Evolutionary conservation across 495 filamentous ascomycete genomes (phyloP).

Genomic region (Penicillium dipodomyicola): DNA sequence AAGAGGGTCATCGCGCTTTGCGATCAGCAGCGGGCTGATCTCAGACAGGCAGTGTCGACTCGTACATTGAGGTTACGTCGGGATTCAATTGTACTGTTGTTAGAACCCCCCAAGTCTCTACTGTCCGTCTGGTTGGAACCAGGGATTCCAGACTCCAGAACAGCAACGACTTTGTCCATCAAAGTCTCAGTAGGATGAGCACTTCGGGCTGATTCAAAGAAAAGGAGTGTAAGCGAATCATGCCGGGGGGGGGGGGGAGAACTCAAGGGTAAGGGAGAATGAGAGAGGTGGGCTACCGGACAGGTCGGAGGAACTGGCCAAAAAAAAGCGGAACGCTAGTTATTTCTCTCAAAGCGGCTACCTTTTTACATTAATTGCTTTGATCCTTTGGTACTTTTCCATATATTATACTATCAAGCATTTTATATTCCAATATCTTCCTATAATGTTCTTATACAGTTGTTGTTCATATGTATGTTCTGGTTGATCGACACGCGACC

Average conservation of each 20-base stretch:
- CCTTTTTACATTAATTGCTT: not conserved
- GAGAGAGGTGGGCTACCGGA: conserved; percentile 15
- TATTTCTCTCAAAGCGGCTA: conserved; percentile 14
- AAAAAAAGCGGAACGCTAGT: conserved; percentile 9
- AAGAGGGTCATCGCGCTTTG: conserved; percentile 56
- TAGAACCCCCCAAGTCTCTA: conserved; percentile 6
- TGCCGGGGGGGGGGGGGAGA: conserved; percentile 3
- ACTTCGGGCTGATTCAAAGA: conserved; percentile 7
- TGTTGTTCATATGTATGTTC: not conserved
- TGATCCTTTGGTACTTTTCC: conserved; percentile 1
- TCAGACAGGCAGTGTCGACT: conserved; percentile 16
- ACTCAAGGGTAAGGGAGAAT: conserved; percentile 16
- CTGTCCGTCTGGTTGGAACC: conserved; percentile 16
- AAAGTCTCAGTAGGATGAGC: conserved; percentile 12
- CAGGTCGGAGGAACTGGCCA: conserved; percentile 14
- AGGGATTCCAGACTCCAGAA: conserved; percentile 11
- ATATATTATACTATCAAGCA: not conserved
- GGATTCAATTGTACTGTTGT: conserved; percentile 28
- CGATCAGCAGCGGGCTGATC: conserved; percentile 43
- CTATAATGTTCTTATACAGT: not conserved
- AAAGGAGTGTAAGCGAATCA: conserved; percentile 17
- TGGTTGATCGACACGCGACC: conserved; percentile 24
- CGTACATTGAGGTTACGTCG: conserved; percentile 24
- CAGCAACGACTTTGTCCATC: conserved; percentile 11
- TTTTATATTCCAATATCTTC: not conserved